phyloP scores from a whole-genome alignment of 2,329 filamentous ascomycete genomes.

The Stemphylium beticola region DNA sequence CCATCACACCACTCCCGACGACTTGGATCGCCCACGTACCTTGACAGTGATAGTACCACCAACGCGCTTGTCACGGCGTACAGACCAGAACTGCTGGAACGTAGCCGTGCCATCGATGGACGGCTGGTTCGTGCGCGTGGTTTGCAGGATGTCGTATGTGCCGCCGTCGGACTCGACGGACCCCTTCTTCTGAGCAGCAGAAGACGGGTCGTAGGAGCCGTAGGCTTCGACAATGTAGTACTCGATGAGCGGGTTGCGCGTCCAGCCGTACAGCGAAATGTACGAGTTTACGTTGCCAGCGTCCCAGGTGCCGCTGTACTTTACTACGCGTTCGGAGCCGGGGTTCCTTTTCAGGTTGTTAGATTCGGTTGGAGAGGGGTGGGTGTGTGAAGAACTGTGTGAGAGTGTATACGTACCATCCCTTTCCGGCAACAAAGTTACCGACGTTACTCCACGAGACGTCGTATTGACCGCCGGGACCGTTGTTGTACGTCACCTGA shows the following conservation, averaged over 20 bases:
- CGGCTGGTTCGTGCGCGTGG: conserved; percentile 58
- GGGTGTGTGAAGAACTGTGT: too few species aligned
- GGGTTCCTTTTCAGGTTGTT: conserved; percentile 45
- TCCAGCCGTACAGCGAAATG: conserved; percentile 66
- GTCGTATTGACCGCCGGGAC: conserved; percentile 51
- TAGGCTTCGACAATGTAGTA: conserved; percentile 65
- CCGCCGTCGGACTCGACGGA: conserved; percentile 60
- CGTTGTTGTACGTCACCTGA: conserved; percentile 62
- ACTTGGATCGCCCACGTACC: background rate
- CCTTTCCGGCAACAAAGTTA: conserved; percentile 65
- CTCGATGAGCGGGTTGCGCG: conserved; percentile 60
- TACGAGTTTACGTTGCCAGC: conserved; percentile 58
- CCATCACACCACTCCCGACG: too few species aligned
- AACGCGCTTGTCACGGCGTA: conserved; percentile 58
- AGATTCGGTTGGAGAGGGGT: background rate
- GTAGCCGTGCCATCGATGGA: conserved; percentile 62
- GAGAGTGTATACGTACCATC: conserved; percentile 50
- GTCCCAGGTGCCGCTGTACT: conserved; percentile 57
- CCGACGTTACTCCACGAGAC: conserved; percentile 58
- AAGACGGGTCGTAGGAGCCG: conserved; percentile 58
- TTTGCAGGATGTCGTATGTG: conserved; percentile 60
- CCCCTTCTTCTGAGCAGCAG: conserved; percentile 57
- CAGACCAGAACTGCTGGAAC: conserved; percentile 63
- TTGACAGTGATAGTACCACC: conserved; percentile 57
- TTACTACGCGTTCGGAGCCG: conserved; percentile 57